These are phyloP conservation scores for Chimonanthus salicifolius DNA, from an alignment of 164 flowering plant genomes.

Conservation along the genomic window DNA sequence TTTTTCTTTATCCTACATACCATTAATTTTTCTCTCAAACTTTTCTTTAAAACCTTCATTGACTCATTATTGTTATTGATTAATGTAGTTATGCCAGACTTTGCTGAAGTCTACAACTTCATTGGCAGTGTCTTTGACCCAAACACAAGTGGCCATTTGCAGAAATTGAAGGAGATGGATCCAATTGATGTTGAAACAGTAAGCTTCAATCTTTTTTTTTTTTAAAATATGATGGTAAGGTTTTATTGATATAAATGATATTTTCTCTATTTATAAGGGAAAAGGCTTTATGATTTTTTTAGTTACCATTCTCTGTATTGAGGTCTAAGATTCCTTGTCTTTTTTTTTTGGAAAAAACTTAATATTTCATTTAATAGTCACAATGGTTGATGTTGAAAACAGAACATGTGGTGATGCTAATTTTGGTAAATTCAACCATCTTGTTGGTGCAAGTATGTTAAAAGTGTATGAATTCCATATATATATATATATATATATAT, in stretches of 20 bases:
- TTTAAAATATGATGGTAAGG: no score
- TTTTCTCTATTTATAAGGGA: neutral
- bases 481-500: no score
- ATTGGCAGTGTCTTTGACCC: conserved; percentile 95
- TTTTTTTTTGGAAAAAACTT: no score
- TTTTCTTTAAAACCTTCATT: neutral
- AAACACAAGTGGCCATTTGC: conserved; percentile 56
- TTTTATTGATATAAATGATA: no score
- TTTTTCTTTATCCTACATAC: neutral
- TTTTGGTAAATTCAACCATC: no score
- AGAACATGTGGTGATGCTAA: no score
- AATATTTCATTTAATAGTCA: no score
- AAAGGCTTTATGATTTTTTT: neutral
- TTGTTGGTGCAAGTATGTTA: no score
- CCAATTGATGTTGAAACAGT: conserved; percentile 90
- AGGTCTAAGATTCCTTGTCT: no score
- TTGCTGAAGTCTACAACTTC: conserved; percentile 84
- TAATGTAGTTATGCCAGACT: conserved; percentile 72
- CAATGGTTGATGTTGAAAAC: no score
- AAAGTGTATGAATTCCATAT: no score
- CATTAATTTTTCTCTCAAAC: neutral
- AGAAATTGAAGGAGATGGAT: conserved; percentile 94
- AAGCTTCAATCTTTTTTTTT: conserved; percentile 21
- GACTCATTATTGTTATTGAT: neutral
- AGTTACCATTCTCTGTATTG: no score